phyloP scores from a whole-genome alignment of 495 filamentous ascomycete species.

The Sordaria brevicollis region DNA sequence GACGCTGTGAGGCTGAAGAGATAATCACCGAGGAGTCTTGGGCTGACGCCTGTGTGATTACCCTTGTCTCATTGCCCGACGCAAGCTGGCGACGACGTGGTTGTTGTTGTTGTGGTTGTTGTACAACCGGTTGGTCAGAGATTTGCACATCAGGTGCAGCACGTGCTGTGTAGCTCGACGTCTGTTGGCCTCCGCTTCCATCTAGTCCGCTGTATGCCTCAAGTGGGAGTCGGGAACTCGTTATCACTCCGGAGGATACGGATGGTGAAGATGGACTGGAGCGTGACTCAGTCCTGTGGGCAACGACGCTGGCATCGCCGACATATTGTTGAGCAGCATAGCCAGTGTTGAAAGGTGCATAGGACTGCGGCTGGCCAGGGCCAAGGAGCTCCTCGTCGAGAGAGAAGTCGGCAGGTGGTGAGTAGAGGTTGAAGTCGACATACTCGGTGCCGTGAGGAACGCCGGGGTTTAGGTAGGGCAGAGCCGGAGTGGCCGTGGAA shows the following conservation, averaged over 20 bases:
- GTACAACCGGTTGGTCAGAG: neutral
- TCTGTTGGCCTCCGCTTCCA: neutral
- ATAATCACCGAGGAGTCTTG: neutral
- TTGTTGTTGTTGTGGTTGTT: neutral
- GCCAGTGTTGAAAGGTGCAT: neutral
- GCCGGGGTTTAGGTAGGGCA: constrained; percentile 34
- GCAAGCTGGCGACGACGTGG: neutral
- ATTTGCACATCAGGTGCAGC: neutral
- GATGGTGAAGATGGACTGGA: constrained; percentile 3
- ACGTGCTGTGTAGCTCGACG: neutral
- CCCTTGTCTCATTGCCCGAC: neutral
- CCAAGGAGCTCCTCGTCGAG: constrained; percentile 30
- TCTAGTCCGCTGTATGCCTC: neutral
- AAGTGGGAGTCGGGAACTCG: neutral
- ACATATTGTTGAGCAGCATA: neutral
- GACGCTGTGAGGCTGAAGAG: neutral
- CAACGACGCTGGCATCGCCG: neutral
- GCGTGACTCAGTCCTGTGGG: constrained; percentile 3
- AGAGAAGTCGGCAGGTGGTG: constrained; percentile 31
- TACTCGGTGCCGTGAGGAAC: constrained; percentile 32
- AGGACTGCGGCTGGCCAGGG: constrained; percentile 4
- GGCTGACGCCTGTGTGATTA: neutral
- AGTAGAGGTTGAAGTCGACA: constrained; percentile 42
- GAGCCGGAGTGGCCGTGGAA: constrained; percentile 13
- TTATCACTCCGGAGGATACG: neutral